Percentiles rank a stretch among this genome's conserved stretches.
Conservation (phyloP, 495 filamentous ascomycete species). For the Podospora sp. region DNA sequence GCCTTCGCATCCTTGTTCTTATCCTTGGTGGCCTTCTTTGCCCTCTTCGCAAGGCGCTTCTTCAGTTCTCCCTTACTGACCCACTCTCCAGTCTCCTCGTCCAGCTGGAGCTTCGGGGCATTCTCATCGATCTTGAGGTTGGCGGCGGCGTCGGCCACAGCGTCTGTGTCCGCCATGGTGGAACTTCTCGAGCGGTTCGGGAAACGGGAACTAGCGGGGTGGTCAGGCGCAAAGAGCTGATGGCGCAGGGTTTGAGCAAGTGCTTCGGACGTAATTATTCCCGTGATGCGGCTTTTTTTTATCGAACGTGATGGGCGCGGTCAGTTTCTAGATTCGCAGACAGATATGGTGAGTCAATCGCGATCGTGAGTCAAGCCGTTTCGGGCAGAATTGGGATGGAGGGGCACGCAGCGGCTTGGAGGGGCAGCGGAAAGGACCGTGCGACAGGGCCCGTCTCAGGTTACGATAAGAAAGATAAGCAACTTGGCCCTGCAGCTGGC, state of each 20-base stretch:
- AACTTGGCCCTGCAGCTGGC: neutral
- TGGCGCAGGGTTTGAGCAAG: neutral
- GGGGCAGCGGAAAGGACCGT: constrained; percentile 6
- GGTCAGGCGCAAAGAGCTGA: neutral
- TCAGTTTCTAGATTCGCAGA: neutral
- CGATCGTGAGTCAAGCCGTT: constrained; percentile 13
- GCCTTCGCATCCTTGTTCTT: constrained; percentile 43
- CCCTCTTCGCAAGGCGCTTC: constrained; percentile 63
- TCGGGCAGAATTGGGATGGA: constrained; percentile 18
- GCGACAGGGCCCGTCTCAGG: constrained; percentile 6
- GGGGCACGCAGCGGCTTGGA: constrained; percentile 16
- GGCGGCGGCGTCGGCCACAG: constrained; percentile 52
- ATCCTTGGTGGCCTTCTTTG: constrained; percentile 59
- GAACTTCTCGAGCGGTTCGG: neutral
- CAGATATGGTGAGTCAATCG: constrained; percentile 9
- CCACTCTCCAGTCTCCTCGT: constrained; percentile 68
- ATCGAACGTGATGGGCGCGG: neutral
- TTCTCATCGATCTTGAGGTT: constrained; percentile 62
- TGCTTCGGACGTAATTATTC: neutral
- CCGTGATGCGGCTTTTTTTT: neutral
- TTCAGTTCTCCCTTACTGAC: constrained; percentile 67
- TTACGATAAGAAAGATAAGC: constrained; percentile 10
- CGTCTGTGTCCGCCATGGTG: constrained; percentile 62
- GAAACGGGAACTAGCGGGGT: neutral
- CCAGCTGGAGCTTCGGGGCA: constrained; percentile 61